Percentiles rank a stretch among this genome's conserved stretches.
Conservation (phyloP, 495 filamentous ascomycete species). For the Aspergillus bertholletiae region DNA sequence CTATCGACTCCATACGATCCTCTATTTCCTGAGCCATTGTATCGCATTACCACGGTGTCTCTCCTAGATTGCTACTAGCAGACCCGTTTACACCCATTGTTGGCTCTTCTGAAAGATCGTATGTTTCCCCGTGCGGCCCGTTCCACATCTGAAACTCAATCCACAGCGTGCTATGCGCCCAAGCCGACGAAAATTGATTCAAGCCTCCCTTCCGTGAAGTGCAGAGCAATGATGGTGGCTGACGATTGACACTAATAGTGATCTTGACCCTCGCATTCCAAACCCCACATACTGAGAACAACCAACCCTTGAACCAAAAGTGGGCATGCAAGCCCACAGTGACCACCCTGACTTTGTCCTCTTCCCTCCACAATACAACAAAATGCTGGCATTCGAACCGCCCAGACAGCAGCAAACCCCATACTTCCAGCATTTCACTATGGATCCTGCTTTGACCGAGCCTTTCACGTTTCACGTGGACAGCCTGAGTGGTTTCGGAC, state of each 20-base stretch:
- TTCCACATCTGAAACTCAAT: constrained; percentile 10
- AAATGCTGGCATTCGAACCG: constrained; percentile 39
- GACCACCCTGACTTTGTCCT: constrained; percentile 26
- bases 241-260: constrained; percentile 5
- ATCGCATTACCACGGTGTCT: not conserved
- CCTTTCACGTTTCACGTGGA: constrained; percentile 32
- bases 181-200: not conserved
- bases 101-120: not conserved
- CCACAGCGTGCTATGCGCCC: not conserved
- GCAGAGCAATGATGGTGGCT: constrained; percentile 2
- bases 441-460: constrained; percentile 35
- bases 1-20: not conserved
- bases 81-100: not conserved
- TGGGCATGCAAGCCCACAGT: constrained; percentile 16
- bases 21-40: not conserved
- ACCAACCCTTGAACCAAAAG: constrained; percentile 5
- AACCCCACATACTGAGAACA: not conserved
- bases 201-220: not conserved
- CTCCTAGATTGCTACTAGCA: not conserved
- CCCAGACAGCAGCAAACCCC: constrained; percentile 30
- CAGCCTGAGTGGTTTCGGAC: constrained; percentile 22
- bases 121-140: constrained; percentile 15
- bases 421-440: constrained; percentile 34
- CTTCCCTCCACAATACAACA: constrained; percentile 19
- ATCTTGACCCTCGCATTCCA: constrained; percentile 6